Conservation (phyloP, 163 green algal genomes). For the Scenedesmus sp. region DNA sequence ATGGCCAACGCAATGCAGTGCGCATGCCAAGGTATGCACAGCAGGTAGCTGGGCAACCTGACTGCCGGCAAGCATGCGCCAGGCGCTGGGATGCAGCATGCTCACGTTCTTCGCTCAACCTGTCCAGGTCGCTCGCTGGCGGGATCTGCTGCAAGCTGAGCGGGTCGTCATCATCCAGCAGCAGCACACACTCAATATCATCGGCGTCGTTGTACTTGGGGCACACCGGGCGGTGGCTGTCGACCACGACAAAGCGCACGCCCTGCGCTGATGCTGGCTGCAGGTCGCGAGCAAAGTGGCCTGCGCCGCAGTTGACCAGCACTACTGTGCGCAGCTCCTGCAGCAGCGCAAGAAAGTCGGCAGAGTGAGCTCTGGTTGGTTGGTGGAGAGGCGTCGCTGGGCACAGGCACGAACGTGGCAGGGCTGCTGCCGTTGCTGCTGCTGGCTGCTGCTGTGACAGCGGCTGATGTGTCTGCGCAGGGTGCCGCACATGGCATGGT, state of each 20-base stretch:
- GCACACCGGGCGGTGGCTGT: slow-evolving; percentile 80
- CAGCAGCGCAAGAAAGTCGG: not conserved
- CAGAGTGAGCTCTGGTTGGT: not conserved
- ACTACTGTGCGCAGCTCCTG: slow-evolving; percentile 61
- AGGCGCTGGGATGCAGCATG: not conserved
- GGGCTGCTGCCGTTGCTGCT: not conserved
- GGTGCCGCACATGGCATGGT: no score
- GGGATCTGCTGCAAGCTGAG: slow-evolving; percentile 55
- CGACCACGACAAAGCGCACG: slow-evolving; percentile 85
- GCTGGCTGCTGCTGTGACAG: no score
- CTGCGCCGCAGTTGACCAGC: slow-evolving; percentile 92
- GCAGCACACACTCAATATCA: slow-evolving; percentile 59
- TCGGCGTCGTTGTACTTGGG: slow-evolving; percentile 49
- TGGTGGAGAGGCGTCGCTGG: no score
- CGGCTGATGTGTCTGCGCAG: no score
- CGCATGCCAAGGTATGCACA: not conserved
- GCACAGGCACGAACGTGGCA: not conserved
- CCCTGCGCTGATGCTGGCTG: slow-evolving; percentile 47
- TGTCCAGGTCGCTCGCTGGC: slow-evolving; percentile 54
- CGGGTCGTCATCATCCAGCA: slow-evolving; percentile 68
- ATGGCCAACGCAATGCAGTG: not conserved
- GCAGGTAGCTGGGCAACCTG: no score
- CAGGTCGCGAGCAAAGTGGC: slow-evolving; percentile 72
- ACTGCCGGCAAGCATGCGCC: not conserved
- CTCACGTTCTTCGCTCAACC: slow-evolving; percentile 57